Evolutionary conservation across 2,329 filamentous ascomycete species (phyloP), one percentile per base, ranked within the genome.

Genomic region (Colletotrichum cordylinicola): DNA sequence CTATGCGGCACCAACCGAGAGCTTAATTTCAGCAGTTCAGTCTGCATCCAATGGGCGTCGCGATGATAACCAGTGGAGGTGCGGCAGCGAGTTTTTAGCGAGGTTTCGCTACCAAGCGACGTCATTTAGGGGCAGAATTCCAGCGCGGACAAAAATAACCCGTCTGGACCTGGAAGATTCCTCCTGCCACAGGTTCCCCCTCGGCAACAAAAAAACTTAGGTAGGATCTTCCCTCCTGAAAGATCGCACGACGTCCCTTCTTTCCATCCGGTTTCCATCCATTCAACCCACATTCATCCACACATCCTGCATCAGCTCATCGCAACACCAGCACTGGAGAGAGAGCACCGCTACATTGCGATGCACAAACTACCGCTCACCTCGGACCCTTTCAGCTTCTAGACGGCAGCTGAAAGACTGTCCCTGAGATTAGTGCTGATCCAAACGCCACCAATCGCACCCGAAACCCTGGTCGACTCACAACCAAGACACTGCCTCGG

Each of bases 321-420:
- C 66, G 52, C 66, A 66, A 66, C 39, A 60, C 13, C 39, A 1
- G 31, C 39, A 21, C 2, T 24, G 43, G 43, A 13, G n/a, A 13
- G 5, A 21, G 5, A 65, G 18, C 24, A 65, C 18, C 13, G n/a
- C 21, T 31, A 21, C 24, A 67, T 56, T 33, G 65, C 48, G 29
- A 67, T 67, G 65, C 43, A 58, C 48, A 35, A 33, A 69, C 67
- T n/a, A 16, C 48, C 56, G 18, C 13, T 39, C 10, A 16, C 52
- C 18, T 21, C 15, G 43, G 56, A 35, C 56, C 33, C 16, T 21
- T 39, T 12, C 58, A 52, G 33, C 64, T 67, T 21, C 39, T 61
- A 67, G 55, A 68, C 73, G 70, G 70, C 73, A 65, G 73, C 70
- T 75, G 73, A 65, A 48, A 21, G 56, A 43, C 55, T 72, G 33